Conservation (phyloP, 2,329 filamentous ascomycete species). For the Nectriaceae sp. region DNA sequence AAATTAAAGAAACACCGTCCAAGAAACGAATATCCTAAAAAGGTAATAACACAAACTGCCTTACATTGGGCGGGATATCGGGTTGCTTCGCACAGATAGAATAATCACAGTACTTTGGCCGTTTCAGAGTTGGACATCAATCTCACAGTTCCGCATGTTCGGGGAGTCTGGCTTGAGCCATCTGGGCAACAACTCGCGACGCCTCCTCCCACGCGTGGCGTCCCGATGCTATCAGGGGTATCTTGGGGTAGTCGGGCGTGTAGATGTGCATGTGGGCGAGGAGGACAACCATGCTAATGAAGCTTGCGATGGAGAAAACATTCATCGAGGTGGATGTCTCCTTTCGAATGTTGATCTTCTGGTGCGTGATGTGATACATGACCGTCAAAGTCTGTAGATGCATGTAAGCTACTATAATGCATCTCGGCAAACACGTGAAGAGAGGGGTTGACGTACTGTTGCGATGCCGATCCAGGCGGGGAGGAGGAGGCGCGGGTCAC, state of each 20-base stretch:
- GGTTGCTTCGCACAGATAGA: slow-evolving; percentile 4
- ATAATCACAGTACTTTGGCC: too few relatives aligned
- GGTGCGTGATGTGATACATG: slow-evolving; percentile 75
- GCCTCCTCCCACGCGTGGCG: slow-evolving; percentile 38
- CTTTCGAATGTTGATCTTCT: slow-evolving; percentile 77
- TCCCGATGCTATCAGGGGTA: slow-evolving; percentile 54
- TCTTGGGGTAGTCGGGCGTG: slow-evolving; percentile 60
- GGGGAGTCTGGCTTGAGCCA: background rate
- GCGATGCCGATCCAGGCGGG: slow-evolving; percentile 80
- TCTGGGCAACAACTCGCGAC: slow-evolving; percentile 27
- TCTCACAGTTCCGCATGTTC: slow-evolving; percentile 33
- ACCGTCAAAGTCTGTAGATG: slow-evolving; percentile 65
- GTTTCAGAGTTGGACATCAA: slow-evolving; percentile 1
- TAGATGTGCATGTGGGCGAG: slow-evolving; percentile 67
- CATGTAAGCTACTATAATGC: background rate
- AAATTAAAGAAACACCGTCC: too few relatives aligned
- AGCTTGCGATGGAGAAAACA: slow-evolving; percentile 75
- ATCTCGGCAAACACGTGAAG: background rate
- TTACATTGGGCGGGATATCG: slow-evolving; percentile 18
- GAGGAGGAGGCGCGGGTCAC: slow-evolving; percentile 69
- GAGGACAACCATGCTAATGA: slow-evolving; percentile 72
- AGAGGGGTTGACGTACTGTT: slow-evolving; percentile 52
- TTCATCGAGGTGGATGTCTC: slow-evolving; percentile 77
- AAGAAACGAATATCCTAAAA: too few relatives aligned
- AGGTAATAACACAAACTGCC: slow-evolving; percentile 3